Percentiles rank a stretch among this genome's conserved stretches.
Evolutionary conservation across 2,329 filamentous ascomycete species (phyloP).

Genomic region (Elsinoe fawcettii): DNA sequence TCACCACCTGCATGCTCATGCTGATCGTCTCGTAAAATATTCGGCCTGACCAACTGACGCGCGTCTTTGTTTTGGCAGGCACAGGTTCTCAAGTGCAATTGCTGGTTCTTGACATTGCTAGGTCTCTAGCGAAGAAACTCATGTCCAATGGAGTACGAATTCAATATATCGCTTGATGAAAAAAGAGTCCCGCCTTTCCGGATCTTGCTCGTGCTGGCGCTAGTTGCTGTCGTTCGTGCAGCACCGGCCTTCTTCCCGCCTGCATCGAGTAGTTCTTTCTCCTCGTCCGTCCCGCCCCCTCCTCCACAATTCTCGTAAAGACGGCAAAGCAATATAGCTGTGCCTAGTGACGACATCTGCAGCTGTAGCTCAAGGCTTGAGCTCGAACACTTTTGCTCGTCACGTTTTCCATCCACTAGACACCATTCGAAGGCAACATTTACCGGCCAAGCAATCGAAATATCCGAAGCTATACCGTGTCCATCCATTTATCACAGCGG

Average conservation of each 20-base stretch:
- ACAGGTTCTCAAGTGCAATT: not conserved
- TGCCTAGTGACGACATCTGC: not conserved
- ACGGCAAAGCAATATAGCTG: not conserved
- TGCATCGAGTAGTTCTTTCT: not conserved
- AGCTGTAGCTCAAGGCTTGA: not conserved
- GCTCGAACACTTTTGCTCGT: not conserved
- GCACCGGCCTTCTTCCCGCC: too few relatives aligned
- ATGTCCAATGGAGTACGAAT: too few relatives aligned
- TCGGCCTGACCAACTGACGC: not conserved
- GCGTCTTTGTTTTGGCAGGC: not conserved
- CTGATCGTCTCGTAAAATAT: not conserved
- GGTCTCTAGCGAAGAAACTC: too few relatives aligned
- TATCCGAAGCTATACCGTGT: too few relatives aligned
- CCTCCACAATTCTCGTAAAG: conserved; percentile 1
- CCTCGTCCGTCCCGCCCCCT: not conserved
- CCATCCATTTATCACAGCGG: too few relatives aligned
- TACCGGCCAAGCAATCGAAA: too few relatives aligned
- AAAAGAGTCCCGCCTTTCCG: not conserved
- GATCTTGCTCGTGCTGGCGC: not conserved
- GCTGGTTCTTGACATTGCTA: not conserved
- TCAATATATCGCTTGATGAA: too few relatives aligned
- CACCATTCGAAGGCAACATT: too few relatives aligned
- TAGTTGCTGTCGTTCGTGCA: not conserved
- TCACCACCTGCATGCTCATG: not conserved
- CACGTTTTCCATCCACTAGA: not conserved